Conservation (phyloP, 2,329 filamentous ascomycete genomes). For the Colletotrichum trifolii region DNA sequence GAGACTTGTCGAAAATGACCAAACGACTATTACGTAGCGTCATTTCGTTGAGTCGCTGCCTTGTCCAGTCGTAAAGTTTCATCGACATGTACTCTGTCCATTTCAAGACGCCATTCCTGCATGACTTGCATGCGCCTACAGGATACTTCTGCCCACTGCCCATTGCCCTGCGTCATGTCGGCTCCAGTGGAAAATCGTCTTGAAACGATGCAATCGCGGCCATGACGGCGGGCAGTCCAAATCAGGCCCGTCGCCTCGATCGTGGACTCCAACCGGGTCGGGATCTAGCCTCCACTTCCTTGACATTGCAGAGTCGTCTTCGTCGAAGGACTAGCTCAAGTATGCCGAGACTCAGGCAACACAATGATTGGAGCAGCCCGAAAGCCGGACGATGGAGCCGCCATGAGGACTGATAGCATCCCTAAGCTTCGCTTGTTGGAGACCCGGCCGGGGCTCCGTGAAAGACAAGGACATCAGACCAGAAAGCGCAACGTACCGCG, state of each 20-base stretch:
- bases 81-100: constrained; percentile 1
- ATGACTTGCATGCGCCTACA: constrained; percentile 36
- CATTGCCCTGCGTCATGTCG: constrained; percentile 33
- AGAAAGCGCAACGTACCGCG: constrained; percentile 27
- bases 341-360: constrained; percentile 29
- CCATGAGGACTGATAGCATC: constrained; percentile 10
- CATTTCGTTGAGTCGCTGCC: constrained; percentile 8
- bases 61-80: constrained; percentile 21
- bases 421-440: constrained; percentile 16
- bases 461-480: constrained; percentile 35
- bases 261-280: constrained; percentile 7
- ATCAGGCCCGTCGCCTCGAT: constrained; percentile 1
- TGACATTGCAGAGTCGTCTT: constrained; percentile 5
- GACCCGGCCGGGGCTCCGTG: constrained; percentile 32
- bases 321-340: constrained; percentile 16
- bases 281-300: constrained; percentile 15
- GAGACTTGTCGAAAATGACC: constrained; percentile 30
- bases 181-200: constrained; percentile 30
- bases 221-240: constrained; percentile 22
- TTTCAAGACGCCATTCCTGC: background rate
- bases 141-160: constrained; percentile 27
- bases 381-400: constrained; percentile 21
- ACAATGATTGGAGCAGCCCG: constrained; percentile 30
- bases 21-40: constrained; percentile 10
- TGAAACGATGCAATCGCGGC: constrained; percentile 37